Percentiles rank a stretch among this genome's conserved stretches.
phyloP scores from a whole-genome alignment of 108 stramenopile species.

The Cyclotella sp. region DNA sequence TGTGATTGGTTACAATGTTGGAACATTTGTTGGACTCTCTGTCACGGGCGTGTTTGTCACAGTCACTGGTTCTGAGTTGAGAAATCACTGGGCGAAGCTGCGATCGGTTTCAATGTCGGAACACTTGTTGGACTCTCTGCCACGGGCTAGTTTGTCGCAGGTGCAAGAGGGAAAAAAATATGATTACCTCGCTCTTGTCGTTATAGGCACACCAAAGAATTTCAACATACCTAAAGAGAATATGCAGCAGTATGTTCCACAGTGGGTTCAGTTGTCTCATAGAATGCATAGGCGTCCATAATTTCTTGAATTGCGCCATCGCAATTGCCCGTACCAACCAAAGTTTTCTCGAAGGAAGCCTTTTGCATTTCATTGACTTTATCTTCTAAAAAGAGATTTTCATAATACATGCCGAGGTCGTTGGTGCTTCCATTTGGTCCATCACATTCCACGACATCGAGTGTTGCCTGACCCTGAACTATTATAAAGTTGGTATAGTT shows the following conservation, averaged over 20 bases:
- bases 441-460: constrained; percentile 7
- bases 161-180: neutral
- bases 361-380: constrained; percentile 8
- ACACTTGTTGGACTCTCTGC: neutral
- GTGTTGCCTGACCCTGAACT: neutral
- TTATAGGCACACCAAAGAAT: neutral
- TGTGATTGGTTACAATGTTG: neutral
- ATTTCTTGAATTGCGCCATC: neutral
- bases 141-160: neutral
- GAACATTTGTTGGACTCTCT: neutral
- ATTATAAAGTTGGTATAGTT: neutral
- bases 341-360: neutral
- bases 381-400: neutral
- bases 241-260: neutral
- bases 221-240: neutral
- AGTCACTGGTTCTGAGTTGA: no score
- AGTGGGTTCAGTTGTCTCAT: neutral
- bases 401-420: constrained; percentile 7
- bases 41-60: neutral
- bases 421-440: neutral
- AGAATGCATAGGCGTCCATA: neutral
- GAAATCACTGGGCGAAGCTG: no score
- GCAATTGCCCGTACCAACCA: constrained; percentile 3
- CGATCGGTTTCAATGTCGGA: neutral
- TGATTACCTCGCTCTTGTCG: no score